Base-by-base conservation (phyloP, 495 filamentous ascomycete species). In the Aspergillus leporis region DNA sequence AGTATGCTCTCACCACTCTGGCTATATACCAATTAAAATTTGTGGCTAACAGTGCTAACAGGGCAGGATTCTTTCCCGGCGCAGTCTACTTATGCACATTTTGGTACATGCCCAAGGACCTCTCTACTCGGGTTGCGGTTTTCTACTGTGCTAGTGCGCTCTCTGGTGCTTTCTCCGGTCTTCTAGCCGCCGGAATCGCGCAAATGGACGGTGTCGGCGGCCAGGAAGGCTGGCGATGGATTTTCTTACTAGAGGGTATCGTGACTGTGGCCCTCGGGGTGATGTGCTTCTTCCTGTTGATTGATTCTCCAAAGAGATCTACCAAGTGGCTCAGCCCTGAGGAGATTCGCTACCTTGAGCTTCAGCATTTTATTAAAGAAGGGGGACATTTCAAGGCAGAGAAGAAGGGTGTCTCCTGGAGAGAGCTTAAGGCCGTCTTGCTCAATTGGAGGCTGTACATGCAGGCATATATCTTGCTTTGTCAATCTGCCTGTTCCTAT, bases 31-130 rank as follows among this genome's bases (percentile, higher is more conserved):
- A 3, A 36, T 31, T 14, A 12, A 23, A 25, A 5, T 10, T 13
- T 50, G 16, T 30, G 4, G 31, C 28, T 32, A 47, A n/a, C 0
- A 8, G 19, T 18, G 51, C 3, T 16, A n/a, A 18, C 22, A 68
- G 69, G 30, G 62, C 67, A 53, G 79, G 89, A 8, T 74, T 91
- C 31, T 91, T 87, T 64, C 88, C 89, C 0, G 89, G 86, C 13
- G 82, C 87, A 19, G 81, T 87, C 2, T 91, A 90, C 60, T 85
- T 90, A 56, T 79, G 89, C 34, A 88, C 87, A 0, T 85, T 84
- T 66, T 92, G 89, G 89, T 91, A 90, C 58, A 71, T 73, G 68
- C 66, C 70, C 4, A 65, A 62, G 32, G 56, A 69, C 4, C 65
- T 69, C 10, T 63, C 63, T 1, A 59, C 61, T 9, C 67, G 71